Conservation (phyloP, 805 yeast species). For the Debaryomyces castellii region DNA sequence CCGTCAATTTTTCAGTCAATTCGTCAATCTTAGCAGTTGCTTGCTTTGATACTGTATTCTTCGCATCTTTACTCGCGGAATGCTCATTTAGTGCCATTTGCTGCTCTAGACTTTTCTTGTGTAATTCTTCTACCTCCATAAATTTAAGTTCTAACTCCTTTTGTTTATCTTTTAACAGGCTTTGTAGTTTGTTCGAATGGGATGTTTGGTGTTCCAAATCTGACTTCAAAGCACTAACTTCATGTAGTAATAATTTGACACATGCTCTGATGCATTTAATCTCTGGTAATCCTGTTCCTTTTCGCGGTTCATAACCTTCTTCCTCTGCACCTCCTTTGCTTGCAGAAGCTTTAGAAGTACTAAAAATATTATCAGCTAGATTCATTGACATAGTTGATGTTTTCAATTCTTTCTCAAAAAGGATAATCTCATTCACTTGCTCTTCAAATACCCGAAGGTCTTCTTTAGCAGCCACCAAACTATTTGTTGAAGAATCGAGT, state of each 20-base stretch:
- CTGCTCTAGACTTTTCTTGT: not conserved
- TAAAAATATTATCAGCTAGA: no score
- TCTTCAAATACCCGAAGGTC: not conserved
- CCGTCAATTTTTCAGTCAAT: not conserved
- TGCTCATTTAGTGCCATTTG: not conserved
- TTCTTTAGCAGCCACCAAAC: not conserved
- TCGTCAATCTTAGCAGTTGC: not conserved
- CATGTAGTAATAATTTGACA: not conserved
- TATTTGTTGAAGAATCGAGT: not conserved
- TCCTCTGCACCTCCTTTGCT: no score
- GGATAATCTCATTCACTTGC: not conserved
- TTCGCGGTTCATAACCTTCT: not conserved
- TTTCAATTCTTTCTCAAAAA: no score
- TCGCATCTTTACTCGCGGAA: no score
- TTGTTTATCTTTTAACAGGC: not conserved
- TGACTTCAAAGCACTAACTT: not conserved
- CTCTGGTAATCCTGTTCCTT: not conserved
- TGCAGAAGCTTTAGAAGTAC: no score
- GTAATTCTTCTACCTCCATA: not conserved
- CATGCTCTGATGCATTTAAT: not conserved
- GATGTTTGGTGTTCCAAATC: not conserved
- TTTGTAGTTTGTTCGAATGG: not conserved
- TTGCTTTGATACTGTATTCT: not conserved
- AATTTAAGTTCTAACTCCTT: not conserved
- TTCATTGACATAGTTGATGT: no score